Evolutionary conservation across 2,329 filamentous ascomycete genomes (phyloP).

Genomic region (Cladophialophora exuberans): DNA sequence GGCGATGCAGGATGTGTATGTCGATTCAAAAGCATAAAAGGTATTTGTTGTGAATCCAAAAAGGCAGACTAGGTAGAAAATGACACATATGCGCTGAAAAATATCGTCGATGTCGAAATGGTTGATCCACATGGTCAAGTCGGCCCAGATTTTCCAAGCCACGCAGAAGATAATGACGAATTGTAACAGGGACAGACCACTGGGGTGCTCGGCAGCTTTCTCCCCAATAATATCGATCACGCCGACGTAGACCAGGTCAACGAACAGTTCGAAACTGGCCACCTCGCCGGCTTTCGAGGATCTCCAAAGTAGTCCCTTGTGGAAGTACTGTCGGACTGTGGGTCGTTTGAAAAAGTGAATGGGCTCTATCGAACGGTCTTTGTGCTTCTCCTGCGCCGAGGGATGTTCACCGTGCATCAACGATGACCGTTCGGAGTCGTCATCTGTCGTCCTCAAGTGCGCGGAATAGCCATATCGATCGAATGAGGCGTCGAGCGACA

Average conservation of each 20-base stretch:
- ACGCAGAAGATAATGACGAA: slow-evolving; percentile 54
- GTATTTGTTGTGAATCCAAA: slow-evolving; percentile 61
- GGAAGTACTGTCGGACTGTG: slow-evolving; percentile 67
- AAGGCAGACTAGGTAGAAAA: slow-evolving; percentile 65
- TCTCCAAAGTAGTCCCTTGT: slow-evolving; percentile 67
- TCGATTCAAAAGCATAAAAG: slow-evolving; percentile 53
- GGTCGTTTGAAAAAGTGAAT: slow-evolving; percentile 64
- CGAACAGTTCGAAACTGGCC: slow-evolving; percentile 54
- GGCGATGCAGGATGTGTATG: slow-evolving; percentile 59
- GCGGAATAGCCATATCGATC: slow-evolving; percentile 66
- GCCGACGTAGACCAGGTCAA: slow-evolving; percentile 55
- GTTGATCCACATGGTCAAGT: slow-evolving; percentile 57
- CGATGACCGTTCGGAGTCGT: slow-evolving; percentile 33
- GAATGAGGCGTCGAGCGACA: slow-evolving; percentile 63
- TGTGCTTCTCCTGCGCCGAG: slow-evolving; percentile 28
- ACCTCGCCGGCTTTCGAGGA: slow-evolving; percentile 59
- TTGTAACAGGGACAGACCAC: slow-evolving; percentile 50
- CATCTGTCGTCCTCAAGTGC: slow-evolving; percentile 56
- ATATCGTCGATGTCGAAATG: slow-evolving; percentile 58
- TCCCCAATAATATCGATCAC: slow-evolving; percentile 52
- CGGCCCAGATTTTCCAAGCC: slow-evolving; percentile 53
- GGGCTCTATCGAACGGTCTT: slow-evolving; percentile 40
- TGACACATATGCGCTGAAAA: slow-evolving; percentile 51
- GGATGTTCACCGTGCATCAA: slow-evolving; percentile 21
- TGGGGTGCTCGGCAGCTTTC: slow-evolving; percentile 50